These are phyloP conservation scores for Trypanosoma mega DNA, from an alignment of 208 protist species.

Conservation along the genomic window DNA sequence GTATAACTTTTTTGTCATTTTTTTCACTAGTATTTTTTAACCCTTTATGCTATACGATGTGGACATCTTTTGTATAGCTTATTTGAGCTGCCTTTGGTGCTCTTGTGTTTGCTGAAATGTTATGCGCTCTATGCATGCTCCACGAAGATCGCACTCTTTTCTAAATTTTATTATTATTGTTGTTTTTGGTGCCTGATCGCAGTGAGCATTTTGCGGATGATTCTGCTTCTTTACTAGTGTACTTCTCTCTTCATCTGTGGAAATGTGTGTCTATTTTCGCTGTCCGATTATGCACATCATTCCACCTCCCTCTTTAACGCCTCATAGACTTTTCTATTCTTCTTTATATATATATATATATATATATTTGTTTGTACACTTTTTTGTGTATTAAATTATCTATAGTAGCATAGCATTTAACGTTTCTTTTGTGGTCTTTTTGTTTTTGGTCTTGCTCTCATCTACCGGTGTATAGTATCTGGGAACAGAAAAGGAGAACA, in stretches of 20 bases:
- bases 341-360: background rate
- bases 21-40: too few species aligned
- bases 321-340: constrained; percentile 15
- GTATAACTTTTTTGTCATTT: too few species aligned
- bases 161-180: constrained; percentile 12
- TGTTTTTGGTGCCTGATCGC: too few species aligned
- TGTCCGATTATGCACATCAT: background rate
- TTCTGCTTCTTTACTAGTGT: too few species aligned
- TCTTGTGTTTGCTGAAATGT: too few species aligned
- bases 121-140: too few species aligned
- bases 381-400: background rate
- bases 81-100: too few species aligned
- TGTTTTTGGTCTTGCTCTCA: constrained; percentile 14
- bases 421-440: constrained; percentile 22
- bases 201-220: too few species aligned
- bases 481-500: constrained; percentile 4
- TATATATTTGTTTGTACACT: constrained; percentile 10
- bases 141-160: too few species aligned
- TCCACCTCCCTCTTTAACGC: constrained; percentile 5
- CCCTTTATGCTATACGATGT: too few species aligned
- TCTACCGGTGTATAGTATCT: background rate
- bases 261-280: background rate
- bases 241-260: background rate
- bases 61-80: too few species aligned
- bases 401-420: background rate